These are phyloP conservation scores for Haematococcus sp. DNA, from an alignment of 139 green algal species.

Conservation along the genomic window DNA sequence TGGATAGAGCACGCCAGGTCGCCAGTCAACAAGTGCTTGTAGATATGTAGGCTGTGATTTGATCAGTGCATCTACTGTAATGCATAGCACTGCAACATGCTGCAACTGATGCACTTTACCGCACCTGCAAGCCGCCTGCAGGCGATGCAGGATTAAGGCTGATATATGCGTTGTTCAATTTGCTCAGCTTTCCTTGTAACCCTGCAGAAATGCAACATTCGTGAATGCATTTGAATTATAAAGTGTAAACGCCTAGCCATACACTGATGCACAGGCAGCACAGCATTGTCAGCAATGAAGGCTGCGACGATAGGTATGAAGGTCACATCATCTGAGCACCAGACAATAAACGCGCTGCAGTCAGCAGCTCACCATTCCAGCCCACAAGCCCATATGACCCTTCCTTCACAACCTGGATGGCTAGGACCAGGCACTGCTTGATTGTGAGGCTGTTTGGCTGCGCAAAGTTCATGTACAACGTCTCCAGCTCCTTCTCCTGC, in stretches of 20 bases:
- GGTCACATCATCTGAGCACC: too few species aligned
- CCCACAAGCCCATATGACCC: slow-evolving; percentile 23
- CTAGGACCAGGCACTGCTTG: slow-evolving; percentile 58
- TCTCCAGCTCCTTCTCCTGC: slow-evolving; percentile 54
- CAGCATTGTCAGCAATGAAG: too few species aligned
- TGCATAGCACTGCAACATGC: too few species aligned
- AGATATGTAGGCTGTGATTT: too few species aligned
- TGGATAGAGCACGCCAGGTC: background rate
- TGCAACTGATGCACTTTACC: background rate
- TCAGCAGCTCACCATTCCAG: slow-evolving; percentile 23
- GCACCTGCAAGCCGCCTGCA: slow-evolving; percentile 34
- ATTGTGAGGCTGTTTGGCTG: slow-evolving; percentile 56
- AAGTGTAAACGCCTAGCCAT: too few species aligned
- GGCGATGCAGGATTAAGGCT: slow-evolving; percentile 31
- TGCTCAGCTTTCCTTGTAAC: slow-evolving; percentile 49
- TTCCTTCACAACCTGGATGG: slow-evolving; percentile 41
- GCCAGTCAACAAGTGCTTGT: too few species aligned
- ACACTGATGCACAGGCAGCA: too few species aligned
- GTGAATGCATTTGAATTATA: too few species aligned
- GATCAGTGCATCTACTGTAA: too few species aligned
- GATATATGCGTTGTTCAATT: slow-evolving; percentile 37
- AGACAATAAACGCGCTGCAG: background rate
- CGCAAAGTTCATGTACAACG: slow-evolving; percentile 53
- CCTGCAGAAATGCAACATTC: slow-evolving; percentile 28
- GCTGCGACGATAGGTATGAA: too few species aligned